phyloP scores from a whole-genome alignment of 2,329 filamentous ascomycete genomes.

The Karstenula rhodostoma region DNA sequence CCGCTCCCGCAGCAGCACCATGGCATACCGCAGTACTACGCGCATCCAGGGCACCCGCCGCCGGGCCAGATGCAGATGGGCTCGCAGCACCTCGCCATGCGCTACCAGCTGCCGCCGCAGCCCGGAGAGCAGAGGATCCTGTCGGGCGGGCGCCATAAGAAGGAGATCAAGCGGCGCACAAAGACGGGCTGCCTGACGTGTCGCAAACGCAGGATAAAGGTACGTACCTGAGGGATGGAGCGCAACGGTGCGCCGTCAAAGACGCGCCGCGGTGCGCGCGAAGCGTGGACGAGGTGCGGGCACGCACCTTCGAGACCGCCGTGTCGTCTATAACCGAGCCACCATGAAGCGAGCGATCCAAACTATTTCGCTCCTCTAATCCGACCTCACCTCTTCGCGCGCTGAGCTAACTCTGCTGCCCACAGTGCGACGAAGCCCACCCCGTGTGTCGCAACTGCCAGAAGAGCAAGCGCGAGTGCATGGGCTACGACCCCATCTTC shows the following conservation, averaged over 20 bases:
- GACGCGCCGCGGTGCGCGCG: conserved; percentile 39
- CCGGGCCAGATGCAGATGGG: conserved; percentile 60
- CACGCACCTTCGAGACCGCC: conserved; percentile 26
- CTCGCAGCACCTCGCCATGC: conserved; percentile 58
- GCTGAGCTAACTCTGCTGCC: conserved; percentile 35
- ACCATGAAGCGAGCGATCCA: conserved; percentile 48
- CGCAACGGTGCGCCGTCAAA: conserved; percentile 35
- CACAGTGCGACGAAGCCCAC: conserved; percentile 93
- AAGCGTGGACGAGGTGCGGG: conserved; percentile 13
- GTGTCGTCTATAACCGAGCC: conserved; percentile 46
- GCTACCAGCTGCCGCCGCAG: conserved; percentile 64
- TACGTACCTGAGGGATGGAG: conserved; percentile 47
- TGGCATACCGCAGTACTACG: conserved; percentile 62
- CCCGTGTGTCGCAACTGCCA: conserved; percentile 90
- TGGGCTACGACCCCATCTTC: conserved; percentile 89
- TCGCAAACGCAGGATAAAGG: conserved; percentile 74
- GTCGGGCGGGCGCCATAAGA: conserved; percentile 70
- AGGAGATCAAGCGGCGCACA: conserved; percentile 78
- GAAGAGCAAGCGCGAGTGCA: conserved; percentile 86
- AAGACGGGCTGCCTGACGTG: conserved; percentile 73
- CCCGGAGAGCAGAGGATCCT: conserved; percentile 61
- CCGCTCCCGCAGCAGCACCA: conserved; percentile 63
- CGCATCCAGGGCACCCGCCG: conserved; percentile 49
- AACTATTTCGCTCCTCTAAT: conserved; percentile 41
- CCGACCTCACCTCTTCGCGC: conserved; percentile 36